A percentile compares a stretch with the other conserved stretches of the same genome.
phyloP scores from a whole-genome alignment of 495 filamentous ascomycete species.

The Elasticomyces elasticus region DNA sequence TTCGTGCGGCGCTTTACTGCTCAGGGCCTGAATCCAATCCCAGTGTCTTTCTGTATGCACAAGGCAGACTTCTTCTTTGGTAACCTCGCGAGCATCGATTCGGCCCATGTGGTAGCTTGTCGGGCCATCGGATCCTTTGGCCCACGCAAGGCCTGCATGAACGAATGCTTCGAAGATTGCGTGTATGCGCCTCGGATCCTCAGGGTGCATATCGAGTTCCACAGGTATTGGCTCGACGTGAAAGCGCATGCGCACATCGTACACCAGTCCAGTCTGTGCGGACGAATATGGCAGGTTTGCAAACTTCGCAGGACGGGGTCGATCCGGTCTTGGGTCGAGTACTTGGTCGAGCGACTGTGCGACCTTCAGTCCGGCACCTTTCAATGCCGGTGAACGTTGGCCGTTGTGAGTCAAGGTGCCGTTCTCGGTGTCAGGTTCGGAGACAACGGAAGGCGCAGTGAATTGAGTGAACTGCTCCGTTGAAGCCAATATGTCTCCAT shows the following conservation, averaged over 20 bases:
- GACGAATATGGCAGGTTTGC: slow-evolving; percentile 28
- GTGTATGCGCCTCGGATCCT: slow-evolving; percentile 83
- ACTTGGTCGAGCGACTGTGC: too few species aligned
- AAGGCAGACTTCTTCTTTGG: slow-evolving; percentile 60
- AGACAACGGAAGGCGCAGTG: neutral
- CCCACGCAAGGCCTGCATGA: slow-evolving; percentile 52
- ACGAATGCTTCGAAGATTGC: slow-evolving; percentile 81
- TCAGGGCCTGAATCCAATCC: slow-evolving; percentile 59
- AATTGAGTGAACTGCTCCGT: slow-evolving; percentile 6
- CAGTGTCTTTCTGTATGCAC: slow-evolving; percentile 69
- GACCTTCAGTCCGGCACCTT: neutral
- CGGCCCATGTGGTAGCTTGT: slow-evolving; percentile 56
- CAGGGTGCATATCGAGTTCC: slow-evolving; percentile 69
- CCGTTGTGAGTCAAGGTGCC: neutral
- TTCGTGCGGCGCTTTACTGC: slow-evolving; percentile 48
- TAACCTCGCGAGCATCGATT: slow-evolving; percentile 66
- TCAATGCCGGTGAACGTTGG: neutral
- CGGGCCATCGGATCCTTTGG: slow-evolving; percentile 19
- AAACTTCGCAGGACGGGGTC: slow-evolving; percentile 18
- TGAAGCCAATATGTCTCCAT: slow-evolving; percentile 8
- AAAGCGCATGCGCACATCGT: slow-evolving; percentile 86
- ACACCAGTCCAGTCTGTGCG: slow-evolving; percentile 57
- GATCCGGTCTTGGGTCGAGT: slow-evolving; percentile 1
- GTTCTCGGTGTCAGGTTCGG: neutral
- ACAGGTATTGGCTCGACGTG: slow-evolving; percentile 60